phyloP scores from a whole-genome alignment of 2,329 filamentous ascomycete genomes.

The Cercospora canescens region DNA sequence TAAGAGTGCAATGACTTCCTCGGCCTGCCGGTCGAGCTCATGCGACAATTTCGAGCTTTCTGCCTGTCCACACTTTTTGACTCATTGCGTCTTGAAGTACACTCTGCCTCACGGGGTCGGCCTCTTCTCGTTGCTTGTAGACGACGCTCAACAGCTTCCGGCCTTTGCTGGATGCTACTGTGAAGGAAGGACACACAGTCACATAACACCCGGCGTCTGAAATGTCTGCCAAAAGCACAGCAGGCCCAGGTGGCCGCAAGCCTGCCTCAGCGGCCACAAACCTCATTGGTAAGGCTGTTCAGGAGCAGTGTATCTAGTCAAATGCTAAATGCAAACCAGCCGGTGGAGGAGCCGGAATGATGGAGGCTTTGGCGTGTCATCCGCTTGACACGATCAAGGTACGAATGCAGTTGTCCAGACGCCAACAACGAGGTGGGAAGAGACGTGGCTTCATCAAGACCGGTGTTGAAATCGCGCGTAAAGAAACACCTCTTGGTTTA shows the following conservation, averaged over 20 bases:
- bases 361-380: constrained; percentile 96
- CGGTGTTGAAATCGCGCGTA: constrained; percentile 79
- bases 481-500: constrained; percentile 86
- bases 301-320: background rate
- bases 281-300: constrained; percentile 67
- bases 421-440: constrained; percentile 79
- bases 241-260: constrained; percentile 65
- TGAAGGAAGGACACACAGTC: background rate
- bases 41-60: constrained; percentile 25
- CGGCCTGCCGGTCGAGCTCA: constrained; percentile 22
- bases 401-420: constrained; percentile 94
- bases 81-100: background rate
- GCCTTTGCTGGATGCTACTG: background rate
- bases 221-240: constrained; percentile 62
- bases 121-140: background rate
- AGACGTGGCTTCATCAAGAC: constrained; percentile 86
- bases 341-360: constrained; percentile 96
- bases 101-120: background rate
- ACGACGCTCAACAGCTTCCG: background rate
- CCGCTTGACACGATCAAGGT: constrained; percentile 98
- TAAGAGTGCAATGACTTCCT: constrained; percentile 26
- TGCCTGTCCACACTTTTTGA: constrained; percentile 4
- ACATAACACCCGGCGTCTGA: constrained; percentile 16
- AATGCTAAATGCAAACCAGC: constrained; percentile 55
- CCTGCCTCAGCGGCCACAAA: constrained; percentile 86